Conservation (phyloP, 2,329 filamentous ascomycete species). For the Aureobasidium sp. region DNA sequence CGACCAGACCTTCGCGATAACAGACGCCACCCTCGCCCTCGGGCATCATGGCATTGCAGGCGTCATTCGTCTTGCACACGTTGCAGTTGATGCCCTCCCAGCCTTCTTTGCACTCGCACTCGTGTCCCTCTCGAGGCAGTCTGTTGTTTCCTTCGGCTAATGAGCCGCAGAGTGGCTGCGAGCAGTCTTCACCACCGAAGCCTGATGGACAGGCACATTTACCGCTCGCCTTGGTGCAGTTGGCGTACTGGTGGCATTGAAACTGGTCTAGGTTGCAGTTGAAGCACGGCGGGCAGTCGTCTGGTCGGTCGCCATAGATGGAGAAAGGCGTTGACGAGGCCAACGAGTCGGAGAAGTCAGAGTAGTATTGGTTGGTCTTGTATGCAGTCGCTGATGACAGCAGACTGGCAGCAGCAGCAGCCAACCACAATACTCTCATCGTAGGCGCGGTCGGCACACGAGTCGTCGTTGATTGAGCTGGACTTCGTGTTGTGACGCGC, state of each 20-base stretch:
- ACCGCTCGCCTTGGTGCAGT: constrained; percentile 82
- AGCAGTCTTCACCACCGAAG: constrained; percentile 90
- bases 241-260: constrained; percentile 81
- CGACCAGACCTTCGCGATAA: constrained; percentile 81
- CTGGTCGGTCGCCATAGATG: constrained; percentile 65
- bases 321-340: constrained; percentile 40
- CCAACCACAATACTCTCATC: neutral
- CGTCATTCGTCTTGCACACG: constrained; percentile 75
- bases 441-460: neutral
- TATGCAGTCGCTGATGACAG: constrained; percentile 10
- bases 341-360: constrained; percentile 2
- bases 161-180: constrained; percentile 84
- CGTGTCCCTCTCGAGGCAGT: constrained; percentile 61
- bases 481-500: neutral
- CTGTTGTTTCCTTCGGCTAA: constrained; percentile 74
- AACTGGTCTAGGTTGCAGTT: constrained; percentile 95
- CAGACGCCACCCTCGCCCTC: constrained; percentile 76
- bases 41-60: constrained; percentile 83
- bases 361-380: constrained; percentile 13
- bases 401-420: neutral
- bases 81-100: constrained; percentile 98
- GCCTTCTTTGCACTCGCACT: constrained; percentile 82
- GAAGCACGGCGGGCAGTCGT: constrained; percentile 83
- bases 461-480: neutral
- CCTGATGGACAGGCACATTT: constrained; percentile 89